Percentiles rank a stretch among this genome's conserved stretches.
Evolutionary conservation across 371 early-diverging fungal genomes (phyloP).

Genomic region (Mucor irregularis): DNA sequence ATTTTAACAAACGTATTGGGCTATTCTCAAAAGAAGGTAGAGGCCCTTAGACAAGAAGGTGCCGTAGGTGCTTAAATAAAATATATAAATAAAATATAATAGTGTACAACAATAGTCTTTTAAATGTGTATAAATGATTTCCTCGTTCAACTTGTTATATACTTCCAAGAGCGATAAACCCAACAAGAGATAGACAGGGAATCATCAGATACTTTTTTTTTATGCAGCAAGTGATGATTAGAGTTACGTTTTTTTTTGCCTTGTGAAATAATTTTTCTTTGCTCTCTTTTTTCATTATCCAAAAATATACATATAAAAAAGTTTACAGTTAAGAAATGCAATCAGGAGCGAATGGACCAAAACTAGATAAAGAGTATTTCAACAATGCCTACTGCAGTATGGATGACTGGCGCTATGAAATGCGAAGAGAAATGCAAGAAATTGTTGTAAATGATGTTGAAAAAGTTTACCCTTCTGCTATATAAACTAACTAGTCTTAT

Average conservation of each 20-base stretch:
- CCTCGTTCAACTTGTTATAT: no score
- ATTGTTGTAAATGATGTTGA: constrained; percentile 48
- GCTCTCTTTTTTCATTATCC: background rate
- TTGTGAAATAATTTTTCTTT: background rate
- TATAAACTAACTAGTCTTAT: background rate
- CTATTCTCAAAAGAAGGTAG: constrained; percentile 53
- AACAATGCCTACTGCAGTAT: constrained; percentile 25
- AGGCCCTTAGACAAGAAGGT: constrained; percentile 30
- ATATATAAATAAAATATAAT: background rate
- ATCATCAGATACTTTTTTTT: no score
- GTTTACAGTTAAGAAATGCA: background rate
- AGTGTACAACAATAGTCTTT: no score
- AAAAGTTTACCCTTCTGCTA: no score
- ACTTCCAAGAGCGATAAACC: no score
- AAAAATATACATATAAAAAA: background rate
- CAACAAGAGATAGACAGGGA: no score
- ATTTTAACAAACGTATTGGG: constrained; percentile 64
- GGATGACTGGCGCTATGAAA: constrained; percentile 75
- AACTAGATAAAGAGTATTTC: constrained; percentile 4
- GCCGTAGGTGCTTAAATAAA: constrained; percentile 27
- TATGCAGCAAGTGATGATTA: no score
- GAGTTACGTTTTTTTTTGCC: background rate
- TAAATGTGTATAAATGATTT: no score
- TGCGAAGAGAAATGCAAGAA: constrained; percentile 83
- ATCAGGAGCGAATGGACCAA: background rate